Evolutionary conservation across 2,329 filamentous ascomycete genomes (phyloP), one percentile per base, ranked within the genome.

Genomic region (Dactylonectria macrodidyma): DNA sequence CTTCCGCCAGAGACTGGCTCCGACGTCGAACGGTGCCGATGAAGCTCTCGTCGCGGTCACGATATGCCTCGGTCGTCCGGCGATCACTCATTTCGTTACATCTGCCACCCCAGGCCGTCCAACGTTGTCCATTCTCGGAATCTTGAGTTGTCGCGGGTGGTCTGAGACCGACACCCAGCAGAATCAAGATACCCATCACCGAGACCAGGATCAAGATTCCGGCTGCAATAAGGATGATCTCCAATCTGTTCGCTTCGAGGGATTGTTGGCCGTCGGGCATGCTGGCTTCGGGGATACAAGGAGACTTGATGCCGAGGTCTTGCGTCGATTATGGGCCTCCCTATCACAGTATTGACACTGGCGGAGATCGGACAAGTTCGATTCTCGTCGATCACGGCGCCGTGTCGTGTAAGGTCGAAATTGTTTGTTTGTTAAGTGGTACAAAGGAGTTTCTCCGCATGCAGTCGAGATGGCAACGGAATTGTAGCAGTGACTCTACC

Each of bases 201-300:
- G 70, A 72, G 16, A 81, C 79, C 30, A 82, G 75, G 16, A 79
- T 48, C 41, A 83, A 68, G 51, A 80, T 76, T 12, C 74, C 76
- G 14, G 75, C 64, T 12, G 81, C 79, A 30, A 83, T 69, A 30
- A 81, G 68, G 44, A 78, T 58, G 51, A 82, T 80, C 69, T 82
- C 80, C 41, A 80, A 63, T 50, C 75, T 74, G 61, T 69, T 76
- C 38, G 76, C 68, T n/a, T 80, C 76, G 48, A 77, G 47, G 38
- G 74, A 71, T 34, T 66, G 73, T 26, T 67, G 63, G 50, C 59
- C 36, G 55, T 77, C 61, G 54, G 75, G 38, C 78, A 79, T 79
- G 50, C 26, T 71, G 54, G 22, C 56, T 71, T 19, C 34, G 19
- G 10, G 48, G 16, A 51, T 34, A 24, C 12, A 24, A 3, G 33